phyloP scores from a whole-genome alignment of 768 basidiomycete genomes.

The Lactifluus hygrophoroides region DNA sequence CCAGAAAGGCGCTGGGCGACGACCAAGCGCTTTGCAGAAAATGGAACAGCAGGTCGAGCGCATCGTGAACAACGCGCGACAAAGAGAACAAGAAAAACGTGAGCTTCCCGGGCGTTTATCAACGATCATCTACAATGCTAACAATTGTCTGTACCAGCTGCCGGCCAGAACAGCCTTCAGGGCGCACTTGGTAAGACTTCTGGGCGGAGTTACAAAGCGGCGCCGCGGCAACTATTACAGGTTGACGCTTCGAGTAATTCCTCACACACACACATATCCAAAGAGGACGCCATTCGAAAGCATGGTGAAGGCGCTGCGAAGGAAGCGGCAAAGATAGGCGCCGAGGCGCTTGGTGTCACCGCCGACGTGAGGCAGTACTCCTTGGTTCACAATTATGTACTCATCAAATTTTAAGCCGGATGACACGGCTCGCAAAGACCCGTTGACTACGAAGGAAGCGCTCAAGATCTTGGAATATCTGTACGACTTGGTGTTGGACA shows the following conservation, averaged over 20 bases:
- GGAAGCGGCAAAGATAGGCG: conserved; percentile 68
- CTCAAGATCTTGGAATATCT: conserved; percentile 73
- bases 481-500: conserved; percentile 74
- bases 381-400: not conserved
- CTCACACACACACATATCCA: conserved; percentile 43
- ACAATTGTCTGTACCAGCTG: conserved; percentile 29
- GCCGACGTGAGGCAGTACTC: conserved; percentile 36
- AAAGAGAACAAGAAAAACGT: conserved; percentile 80
- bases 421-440: conserved; percentile 56
- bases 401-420: conserved; percentile 38
- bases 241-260: conserved; percentile 51
- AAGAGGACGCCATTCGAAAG: conserved; percentile 37
- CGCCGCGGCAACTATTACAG: conserved; percentile 92
- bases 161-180: conserved; percentile 60
- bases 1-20: conserved; percentile 56
- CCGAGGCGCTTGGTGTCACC: conserved; percentile 58
- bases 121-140: not conserved
- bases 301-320: conserved; percentile 51
- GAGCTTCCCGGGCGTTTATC: conserved; percentile 29
- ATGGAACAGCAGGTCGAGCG: conserved; percentile 96
- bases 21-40: conserved; percentile 82
- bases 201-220: conserved; percentile 87
- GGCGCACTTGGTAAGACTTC: conserved; percentile 94
- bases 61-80: conserved; percentile 85
- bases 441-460: conserved; percentile 70